A percentile compares a stretch with the other conserved stretches of the same genome.
These are phyloP conservation scores for Seiridium unicorne DNA, from an alignment of 2,329 filamentous ascomycete species.

Conservation along the genomic window DNA sequence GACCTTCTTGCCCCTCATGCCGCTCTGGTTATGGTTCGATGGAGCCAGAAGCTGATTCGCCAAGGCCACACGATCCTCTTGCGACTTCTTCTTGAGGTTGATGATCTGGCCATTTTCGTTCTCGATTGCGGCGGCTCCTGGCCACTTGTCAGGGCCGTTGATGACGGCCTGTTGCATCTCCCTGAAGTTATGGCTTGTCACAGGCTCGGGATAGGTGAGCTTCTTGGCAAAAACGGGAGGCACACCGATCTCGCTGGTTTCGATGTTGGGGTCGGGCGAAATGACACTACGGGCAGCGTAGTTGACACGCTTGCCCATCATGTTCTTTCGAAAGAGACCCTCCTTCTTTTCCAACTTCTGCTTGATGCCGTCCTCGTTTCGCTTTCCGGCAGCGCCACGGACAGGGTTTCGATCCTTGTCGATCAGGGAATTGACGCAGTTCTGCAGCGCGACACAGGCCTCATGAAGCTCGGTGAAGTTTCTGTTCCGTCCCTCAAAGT, in stretches of 20 bases:
- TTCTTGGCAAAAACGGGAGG: slow-evolving; percentile 97
- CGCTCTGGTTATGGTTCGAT: slow-evolving; percentile 70
- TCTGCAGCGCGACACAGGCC: slow-evolving; percentile 81
- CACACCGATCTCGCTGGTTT: slow-evolving; percentile 98
- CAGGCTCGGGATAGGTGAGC: slow-evolving; percentile 93
- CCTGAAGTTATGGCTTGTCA: slow-evolving; percentile 95
- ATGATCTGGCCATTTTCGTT: slow-evolving; percentile 93
- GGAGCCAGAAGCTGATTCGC: slow-evolving; percentile 92
- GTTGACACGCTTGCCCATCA: slow-evolving; percentile 99
- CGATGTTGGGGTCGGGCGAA: slow-evolving; percentile 96
- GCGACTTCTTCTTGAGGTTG: slow-evolving; percentile 81
- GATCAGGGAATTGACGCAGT: slow-evolving; percentile 87
- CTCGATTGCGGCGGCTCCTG: slow-evolving; percentile 90
- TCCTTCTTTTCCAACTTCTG: slow-evolving; percentile 99
- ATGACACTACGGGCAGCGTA: slow-evolving; percentile 97
- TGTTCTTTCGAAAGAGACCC: slow-evolving; percentile 96
- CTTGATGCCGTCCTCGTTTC: slow-evolving; percentile 92
- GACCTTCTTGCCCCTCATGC: slow-evolving; percentile 89
- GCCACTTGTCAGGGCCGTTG: slow-evolving; percentile 91
- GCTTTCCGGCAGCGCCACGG: slow-evolving; percentile 72
- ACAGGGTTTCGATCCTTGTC: slow-evolving; percentile 85
- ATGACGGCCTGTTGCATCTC: slow-evolving; percentile 95
- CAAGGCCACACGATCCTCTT: slow-evolving; percentile 82
- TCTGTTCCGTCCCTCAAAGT: slow-evolving; percentile 43
- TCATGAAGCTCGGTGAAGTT: slow-evolving; percentile 77